Percentiles rank a stretch among this genome's conserved stretches.
Conservation (phyloP, 169 alveolate genomes). For the Cryptosporidium ryanae region DNA sequence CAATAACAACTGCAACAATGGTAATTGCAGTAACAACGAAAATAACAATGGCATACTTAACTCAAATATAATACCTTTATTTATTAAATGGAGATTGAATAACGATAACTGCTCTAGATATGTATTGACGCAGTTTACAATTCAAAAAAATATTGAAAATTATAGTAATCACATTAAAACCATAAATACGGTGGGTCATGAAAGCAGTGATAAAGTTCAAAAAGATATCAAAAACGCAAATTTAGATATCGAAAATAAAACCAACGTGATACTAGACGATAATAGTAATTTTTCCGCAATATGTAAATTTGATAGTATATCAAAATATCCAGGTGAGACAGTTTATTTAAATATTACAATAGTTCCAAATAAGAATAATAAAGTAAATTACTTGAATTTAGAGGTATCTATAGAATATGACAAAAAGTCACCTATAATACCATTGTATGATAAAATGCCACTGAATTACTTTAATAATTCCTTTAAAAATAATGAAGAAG, state of each 20-base stretch:
- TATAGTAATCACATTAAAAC: background rate
- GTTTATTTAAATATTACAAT: slow-evolving; percentile 32
- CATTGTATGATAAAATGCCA: slow-evolving; percentile 46
- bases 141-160: background rate
- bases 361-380: background rate
- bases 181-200: background rate
- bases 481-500: background rate
- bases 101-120: background rate
- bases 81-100: slow-evolving; percentile 48
- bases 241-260: background rate
- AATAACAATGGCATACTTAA: background rate
- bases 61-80: slow-evolving; percentile 35
- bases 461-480: slow-evolving; percentile 14
- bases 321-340: slow-evolving; percentile 54
- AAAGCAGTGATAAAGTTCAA: background rate
- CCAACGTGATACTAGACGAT: background rate
- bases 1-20: background rate
- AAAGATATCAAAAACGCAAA: background rate
- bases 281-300: slow-evolving; percentile 23
- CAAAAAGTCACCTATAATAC: slow-evolving; percentile 20
- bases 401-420: slow-evolving; percentile 36
- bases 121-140: slow-evolving; percentile 60
- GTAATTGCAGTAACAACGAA: background rate
- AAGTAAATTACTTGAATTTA: background rate
- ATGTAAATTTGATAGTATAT: slow-evolving; percentile 29